Base-by-base conservation (phyloP, 257 asterid species). In the Echium plantagineum region DNA sequence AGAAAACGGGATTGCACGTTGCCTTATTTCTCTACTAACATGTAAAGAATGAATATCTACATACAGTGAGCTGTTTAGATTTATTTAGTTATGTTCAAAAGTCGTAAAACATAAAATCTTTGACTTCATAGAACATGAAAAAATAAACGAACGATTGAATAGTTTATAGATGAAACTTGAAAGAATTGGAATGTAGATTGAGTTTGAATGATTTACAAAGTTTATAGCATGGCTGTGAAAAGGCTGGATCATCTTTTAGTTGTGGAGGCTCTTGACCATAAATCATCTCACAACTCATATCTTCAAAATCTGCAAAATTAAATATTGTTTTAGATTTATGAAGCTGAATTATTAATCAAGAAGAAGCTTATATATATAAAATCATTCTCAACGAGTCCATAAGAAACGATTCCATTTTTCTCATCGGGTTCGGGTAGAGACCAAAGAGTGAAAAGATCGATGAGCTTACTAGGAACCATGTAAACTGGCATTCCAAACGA, bases 261-360 rank as follows among this genome's bases (percentile, higher is more conserved):
- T 79, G 66, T 10, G 90, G 95, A 63, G 98, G 89, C 55, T 82
- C 94, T 73, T 75, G 77, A 15, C 98, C 98, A 66, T 84, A 91
- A 79, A 74, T 84, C 94, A 91, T 88, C 58, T 88, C 89, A 60
- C 98, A 91, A 67, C 98, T 91, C 97, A 84, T 86, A 69, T 91
- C 95, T 55, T 85, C 95, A 80, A 88, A 91, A 78, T 91, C 98
- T 91, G 87, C 32, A 19, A 21, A 21, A 56, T n/a, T 28, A 69
- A 69, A 67, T 30, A 21, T 35, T 24, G n/a, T 22, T n/a, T 22
- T n/a, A 54, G 17, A 8, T 1, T 7, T 21, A 53, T 4, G 32
- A 28, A 28, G 32, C 26, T 24, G 7, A 19, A 53, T 53, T 19
- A 19, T n/a, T 18, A 19, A 53, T 53, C 24, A 53, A 28, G 57